A percentile compares a stretch with the other conserved stretches of the same genome.
Conservation (phyloP, 257 asterid species). For the Ehretia macrophylla region DNA sequence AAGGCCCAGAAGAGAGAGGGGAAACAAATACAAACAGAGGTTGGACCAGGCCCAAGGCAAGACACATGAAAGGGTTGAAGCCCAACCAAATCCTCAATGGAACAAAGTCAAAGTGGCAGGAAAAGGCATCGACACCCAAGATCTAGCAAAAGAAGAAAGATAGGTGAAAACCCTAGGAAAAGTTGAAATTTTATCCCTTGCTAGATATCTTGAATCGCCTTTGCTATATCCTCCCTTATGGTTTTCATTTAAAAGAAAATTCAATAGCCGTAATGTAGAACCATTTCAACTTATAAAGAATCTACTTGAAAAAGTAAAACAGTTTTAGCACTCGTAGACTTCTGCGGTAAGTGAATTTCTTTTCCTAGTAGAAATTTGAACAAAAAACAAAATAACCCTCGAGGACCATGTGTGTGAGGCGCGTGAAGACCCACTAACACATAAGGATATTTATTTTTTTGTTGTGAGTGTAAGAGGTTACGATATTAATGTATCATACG, state of each 20-base stretch:
- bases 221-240: constrained; percentile 96
- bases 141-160: no score
- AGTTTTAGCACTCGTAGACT: constrained; percentile 66
- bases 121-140: no score
- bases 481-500: no score
- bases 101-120: no score
- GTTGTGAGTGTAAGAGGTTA: no score
- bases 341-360: constrained; percentile 74
- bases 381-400: constrained; percentile 82
- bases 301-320: neutral
- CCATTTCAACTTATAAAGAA: neutral
- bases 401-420: constrained; percentile 79
- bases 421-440: constrained; percentile 99
- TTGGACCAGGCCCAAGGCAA: no score
- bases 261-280: neutral
- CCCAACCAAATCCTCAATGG: no score
- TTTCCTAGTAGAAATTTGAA: constrained; percentile 68
- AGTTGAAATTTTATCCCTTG: no score
- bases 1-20: no score
- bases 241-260: constrained; percentile 6
- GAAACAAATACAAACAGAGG: no score
- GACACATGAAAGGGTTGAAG: no score
- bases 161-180: no score
- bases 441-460: constrained; percentile 62
- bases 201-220: constrained; percentile 91